A percentile compares a stretch with the other conserved stretches of the same genome.
phyloP scores from a whole-genome alignment of 108 stramenopile species.

The Seminavis robusta region DNA sequence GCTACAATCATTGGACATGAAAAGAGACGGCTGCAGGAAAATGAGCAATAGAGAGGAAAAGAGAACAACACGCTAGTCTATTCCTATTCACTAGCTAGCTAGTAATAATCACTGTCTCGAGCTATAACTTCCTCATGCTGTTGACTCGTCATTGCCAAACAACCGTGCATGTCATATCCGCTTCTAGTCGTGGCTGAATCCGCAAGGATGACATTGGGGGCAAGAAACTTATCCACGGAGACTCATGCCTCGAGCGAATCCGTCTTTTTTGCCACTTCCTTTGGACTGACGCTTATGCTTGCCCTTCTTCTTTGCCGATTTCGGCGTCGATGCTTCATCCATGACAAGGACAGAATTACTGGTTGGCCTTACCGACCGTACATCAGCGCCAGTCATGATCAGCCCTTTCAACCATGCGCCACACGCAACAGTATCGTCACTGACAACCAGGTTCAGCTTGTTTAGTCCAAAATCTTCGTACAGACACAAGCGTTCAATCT shows the following conservation, averaged over 20 bases:
- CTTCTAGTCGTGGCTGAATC: no score
- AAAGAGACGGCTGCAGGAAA: no score
- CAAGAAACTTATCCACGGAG: slow-evolving; percentile 29
- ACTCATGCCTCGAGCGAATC: slow-evolving; percentile 31
- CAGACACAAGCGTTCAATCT: slow-evolving; percentile 5
- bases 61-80: no score
- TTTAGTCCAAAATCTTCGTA: not conserved
- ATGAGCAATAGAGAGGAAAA: no score
- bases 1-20: no score
- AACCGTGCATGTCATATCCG: no score
- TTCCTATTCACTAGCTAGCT: no score
- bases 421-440: slow-evolving; percentile 1
- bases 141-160: no score
- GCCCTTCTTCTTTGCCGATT: slow-evolving; percentile 12
- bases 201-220: no score
- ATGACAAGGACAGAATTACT: not conserved
- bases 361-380: not conserved
- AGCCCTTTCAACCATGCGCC: not conserved
- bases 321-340: not conserved
- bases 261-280: slow-evolving; percentile 21
- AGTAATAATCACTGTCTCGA: no score
- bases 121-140: no score
- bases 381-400: slow-evolving; percentile 10
- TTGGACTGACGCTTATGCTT: not conserved
- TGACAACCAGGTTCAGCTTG: not conserved